These are phyloP conservation scores for Cyclocybe cylindracea DNA, from an alignment of 768 basidiomycete genomes.

Conservation along the genomic window DNA sequence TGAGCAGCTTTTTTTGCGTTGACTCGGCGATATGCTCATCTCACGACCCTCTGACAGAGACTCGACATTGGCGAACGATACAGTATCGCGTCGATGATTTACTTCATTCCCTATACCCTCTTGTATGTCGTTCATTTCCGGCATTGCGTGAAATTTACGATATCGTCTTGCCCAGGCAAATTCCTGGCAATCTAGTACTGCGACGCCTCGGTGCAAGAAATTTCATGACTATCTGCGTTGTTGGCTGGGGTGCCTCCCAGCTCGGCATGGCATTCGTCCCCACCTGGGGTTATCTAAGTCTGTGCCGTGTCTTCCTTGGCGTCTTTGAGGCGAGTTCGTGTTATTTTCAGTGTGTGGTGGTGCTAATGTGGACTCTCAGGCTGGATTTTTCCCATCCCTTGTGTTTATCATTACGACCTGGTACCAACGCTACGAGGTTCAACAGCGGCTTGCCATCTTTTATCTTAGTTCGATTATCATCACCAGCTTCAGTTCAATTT, in stretches of 20 bases:
- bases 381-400: constrained; percentile 16
- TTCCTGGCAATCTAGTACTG: constrained; percentile 31
- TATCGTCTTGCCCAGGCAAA: constrained; percentile 19
- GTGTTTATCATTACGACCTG: constrained; percentile 11
- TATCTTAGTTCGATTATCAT: constrained; percentile 10
- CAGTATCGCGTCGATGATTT: constrained; percentile 28
- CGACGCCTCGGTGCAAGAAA: constrained; percentile 25
- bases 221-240: constrained; percentile 27
- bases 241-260: constrained; percentile 31
- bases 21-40: too few species aligned
- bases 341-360: too few species aligned
- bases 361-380: not conserved
- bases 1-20: constrained; percentile 4
- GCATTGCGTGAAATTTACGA: too few species aligned
- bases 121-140: constrained; percentile 15
- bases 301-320: constrained; percentile 29
- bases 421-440: constrained; percentile 13
- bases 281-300: constrained; percentile 27
- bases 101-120: constrained; percentile 31
- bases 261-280: constrained; percentile 33
- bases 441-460: constrained; percentile 14
- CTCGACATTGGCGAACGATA: constrained; percentile 27
- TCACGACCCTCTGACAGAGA: constrained; percentile 6
- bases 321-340: constrained; percentile 27
- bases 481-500: not conserved